These are phyloP conservation scores for Chaetomium olivaceum DNA, from an alignment of 2,329 filamentous ascomycete genomes.

Conservation along the genomic window DNA sequence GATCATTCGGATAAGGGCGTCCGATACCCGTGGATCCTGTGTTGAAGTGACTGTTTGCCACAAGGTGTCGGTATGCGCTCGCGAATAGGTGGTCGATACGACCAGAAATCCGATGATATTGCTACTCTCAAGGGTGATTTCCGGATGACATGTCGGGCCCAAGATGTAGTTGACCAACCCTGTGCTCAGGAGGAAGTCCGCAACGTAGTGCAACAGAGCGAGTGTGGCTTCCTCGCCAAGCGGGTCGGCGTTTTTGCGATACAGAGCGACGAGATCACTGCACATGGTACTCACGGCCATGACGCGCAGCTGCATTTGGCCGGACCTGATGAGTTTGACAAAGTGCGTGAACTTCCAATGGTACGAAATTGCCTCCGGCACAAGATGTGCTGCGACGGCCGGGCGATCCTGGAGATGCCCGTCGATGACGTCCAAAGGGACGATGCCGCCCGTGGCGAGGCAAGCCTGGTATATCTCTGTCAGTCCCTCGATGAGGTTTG, in stretches of 20 bases:
- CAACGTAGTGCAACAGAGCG: slow-evolving; percentile 65
- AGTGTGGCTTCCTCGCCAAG: slow-evolving; percentile 40
- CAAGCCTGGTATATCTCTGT: slow-evolving; percentile 47
- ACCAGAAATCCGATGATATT: slow-evolving; percentile 88
- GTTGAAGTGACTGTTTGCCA: slow-evolving; percentile 82
- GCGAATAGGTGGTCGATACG: slow-evolving; percentile 72
- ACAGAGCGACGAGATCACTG: slow-evolving; percentile 66
- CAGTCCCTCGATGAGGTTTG: slow-evolving; percentile 43
- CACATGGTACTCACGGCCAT: slow-evolving; percentile 76
- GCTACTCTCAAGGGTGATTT: slow-evolving; percentile 76
- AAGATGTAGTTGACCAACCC: slow-evolving; percentile 83
- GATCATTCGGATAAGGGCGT: slow-evolving; percentile 72
- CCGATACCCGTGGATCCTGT: slow-evolving; percentile 80
- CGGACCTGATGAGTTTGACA: slow-evolving; percentile 73
- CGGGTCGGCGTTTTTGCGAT: slow-evolving; percentile 56
- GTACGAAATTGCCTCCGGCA: slow-evolving; percentile 54
- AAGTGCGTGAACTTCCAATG: slow-evolving; percentile 71
- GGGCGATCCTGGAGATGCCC: slow-evolving; percentile 41
- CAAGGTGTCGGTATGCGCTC: slow-evolving; percentile 72
- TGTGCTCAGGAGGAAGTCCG: slow-evolving; percentile 67
- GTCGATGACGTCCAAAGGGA: slow-evolving; percentile 40
- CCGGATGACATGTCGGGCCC: slow-evolving; percentile 86
- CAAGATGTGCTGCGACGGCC: slow-evolving; percentile 42
- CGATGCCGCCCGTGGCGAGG: slow-evolving; percentile 42
- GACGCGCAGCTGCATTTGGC: slow-evolving; percentile 88